phyloP scores from a whole-genome alignment of 2,329 filamentous ascomycete species.

The Chaetomiaceae sp. region DNA sequence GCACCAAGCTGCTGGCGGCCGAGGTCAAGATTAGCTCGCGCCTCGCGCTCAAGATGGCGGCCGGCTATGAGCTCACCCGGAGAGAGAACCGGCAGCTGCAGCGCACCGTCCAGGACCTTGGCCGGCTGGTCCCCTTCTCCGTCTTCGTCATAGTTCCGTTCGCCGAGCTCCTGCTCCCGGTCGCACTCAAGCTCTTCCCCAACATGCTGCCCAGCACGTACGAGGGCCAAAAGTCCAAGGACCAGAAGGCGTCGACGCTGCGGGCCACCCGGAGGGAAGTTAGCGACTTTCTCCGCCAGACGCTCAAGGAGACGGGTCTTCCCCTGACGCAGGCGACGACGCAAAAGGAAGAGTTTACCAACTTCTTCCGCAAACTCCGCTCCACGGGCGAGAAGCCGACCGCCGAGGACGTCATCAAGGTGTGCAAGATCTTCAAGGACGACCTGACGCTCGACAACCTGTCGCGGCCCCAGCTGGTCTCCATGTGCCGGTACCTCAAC shows the following conservation, averaged over 20 bases:
- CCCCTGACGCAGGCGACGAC: conserved; percentile 79
- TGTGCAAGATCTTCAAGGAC: conserved; percentile 98
- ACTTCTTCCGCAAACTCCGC: conserved; percentile 95
- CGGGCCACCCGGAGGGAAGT: conserved; percentile 90
- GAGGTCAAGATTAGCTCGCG: conserved; percentile 91
- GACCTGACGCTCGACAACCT: conserved; percentile 96
- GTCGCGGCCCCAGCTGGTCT: conserved; percentile 89
- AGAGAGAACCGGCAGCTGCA: conserved; percentile 90
- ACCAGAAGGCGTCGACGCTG: conserved; percentile 77
- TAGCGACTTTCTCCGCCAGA: conserved; percentile 81
- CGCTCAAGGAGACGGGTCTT: conserved; percentile 86
- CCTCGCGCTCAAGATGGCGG: conserved; percentile 93
- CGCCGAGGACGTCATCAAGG: conserved; percentile 89
- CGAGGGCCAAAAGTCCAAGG: conserved; percentile 85
- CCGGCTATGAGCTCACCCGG: conserved; percentile 91
- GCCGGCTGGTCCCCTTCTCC: conserved; percentile 88
- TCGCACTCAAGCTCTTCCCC: conserved; percentile 92
- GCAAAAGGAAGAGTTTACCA: conserved; percentile 87
- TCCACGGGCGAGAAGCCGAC: conserved; percentile 88
- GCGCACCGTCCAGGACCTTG: conserved; percentile 90
- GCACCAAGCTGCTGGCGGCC: conserved; percentile 86
- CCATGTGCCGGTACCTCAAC: conserved; percentile 98
- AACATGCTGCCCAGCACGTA: conserved; percentile 97
- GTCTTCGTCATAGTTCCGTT: conserved; percentile 97
- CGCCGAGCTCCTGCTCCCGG: conserved; percentile 83